Conservation (phyloP, 2,329 filamentous ascomycete genomes). For the Cladosporium sp. region DNA sequence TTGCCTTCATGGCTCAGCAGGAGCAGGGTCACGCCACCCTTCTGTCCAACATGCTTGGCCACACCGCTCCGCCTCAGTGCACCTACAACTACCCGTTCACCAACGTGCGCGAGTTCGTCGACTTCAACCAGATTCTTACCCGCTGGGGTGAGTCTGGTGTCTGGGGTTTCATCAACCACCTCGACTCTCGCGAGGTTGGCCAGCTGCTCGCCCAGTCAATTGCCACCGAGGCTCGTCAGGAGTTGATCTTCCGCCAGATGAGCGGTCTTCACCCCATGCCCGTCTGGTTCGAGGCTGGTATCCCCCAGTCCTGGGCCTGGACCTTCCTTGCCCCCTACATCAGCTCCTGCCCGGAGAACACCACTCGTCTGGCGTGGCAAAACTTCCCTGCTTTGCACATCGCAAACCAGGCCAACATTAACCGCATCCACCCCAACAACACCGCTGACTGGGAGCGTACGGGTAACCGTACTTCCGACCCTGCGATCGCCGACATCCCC, state of each 20-base stretch:
- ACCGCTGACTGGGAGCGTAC: constrained; percentile 60
- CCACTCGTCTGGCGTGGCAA: constrained; percentile 74
- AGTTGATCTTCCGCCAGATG: constrained; percentile 81
- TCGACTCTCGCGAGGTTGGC: constrained; percentile 69
- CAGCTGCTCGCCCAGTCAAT: constrained; percentile 72
- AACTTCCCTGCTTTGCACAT: constrained; percentile 72
- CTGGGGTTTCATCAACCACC: constrained; percentile 73
- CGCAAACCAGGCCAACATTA: constrained; percentile 71
- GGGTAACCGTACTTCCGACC: constrained; percentile 54
- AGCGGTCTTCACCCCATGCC: constrained; percentile 75
- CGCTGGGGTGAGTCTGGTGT: constrained; percentile 75
- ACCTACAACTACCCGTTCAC: constrained; percentile 76
- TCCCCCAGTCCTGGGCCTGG: constrained; percentile 83
- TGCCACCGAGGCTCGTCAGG: constrained; percentile 73
- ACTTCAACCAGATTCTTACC: constrained; percentile 83
- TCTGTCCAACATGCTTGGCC: constrained; percentile 71
- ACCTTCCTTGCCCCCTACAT: constrained; percentile 77
- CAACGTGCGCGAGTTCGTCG: constrained; percentile 70
- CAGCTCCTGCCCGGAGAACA: constrained; percentile 65
- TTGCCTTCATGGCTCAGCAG: constrained; percentile 73
- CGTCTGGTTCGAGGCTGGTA: constrained; percentile 73
- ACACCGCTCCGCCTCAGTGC: constrained; percentile 66
- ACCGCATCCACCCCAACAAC: constrained; percentile 59
- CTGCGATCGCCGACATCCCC: constrained; percentile 45
- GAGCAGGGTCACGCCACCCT: constrained; percentile 74